phyloP scores from a whole-genome alignment of 2,329 filamentous ascomycete genomes.

The Keithomyces neogunnii region DNA sequence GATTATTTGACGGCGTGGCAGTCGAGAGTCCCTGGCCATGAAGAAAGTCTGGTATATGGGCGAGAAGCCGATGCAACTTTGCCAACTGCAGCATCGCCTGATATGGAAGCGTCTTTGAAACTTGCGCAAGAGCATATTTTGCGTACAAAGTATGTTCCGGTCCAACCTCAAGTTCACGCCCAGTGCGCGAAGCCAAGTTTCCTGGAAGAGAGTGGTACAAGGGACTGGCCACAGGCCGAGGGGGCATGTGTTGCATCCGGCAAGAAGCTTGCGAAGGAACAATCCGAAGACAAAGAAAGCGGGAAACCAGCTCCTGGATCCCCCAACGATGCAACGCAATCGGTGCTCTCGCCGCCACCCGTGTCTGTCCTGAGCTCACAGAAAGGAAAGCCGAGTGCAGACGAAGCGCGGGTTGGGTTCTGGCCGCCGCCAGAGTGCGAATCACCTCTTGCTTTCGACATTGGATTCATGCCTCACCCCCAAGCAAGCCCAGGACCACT shows the following conservation, averaged over 20 bases:
- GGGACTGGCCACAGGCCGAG: not conserved
- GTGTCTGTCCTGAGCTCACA: not conserved
- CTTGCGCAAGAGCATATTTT: not conserved
- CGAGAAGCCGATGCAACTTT: not conserved
- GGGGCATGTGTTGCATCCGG: not conserved
- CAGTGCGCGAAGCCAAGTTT: not conserved
- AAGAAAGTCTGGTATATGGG: not conserved
- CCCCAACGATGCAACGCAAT: not conserved
- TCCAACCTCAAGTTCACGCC: not conserved
- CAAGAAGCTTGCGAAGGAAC: not conserved
- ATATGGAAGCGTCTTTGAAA: not conserved
- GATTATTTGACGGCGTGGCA: not conserved
- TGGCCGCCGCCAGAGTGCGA: not conserved
- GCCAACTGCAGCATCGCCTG: not conserved
- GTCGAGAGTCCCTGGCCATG: not conserved
- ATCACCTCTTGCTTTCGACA: not conserved
- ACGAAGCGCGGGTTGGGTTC: conserved; percentile 1
- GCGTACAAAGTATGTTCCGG: not conserved
- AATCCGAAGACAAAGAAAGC: not conserved
- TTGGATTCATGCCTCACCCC: not conserved
- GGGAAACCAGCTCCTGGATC: not conserved
- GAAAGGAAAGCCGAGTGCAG: not conserved
- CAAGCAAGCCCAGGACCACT: not conserved
- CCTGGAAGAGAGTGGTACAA: not conserved
- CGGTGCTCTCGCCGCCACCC: not conserved